These are phyloP conservation scores for Vitis riparia DNA, from an alignment of 164 flowering plant genomes.

Conservation along the genomic window DNA sequence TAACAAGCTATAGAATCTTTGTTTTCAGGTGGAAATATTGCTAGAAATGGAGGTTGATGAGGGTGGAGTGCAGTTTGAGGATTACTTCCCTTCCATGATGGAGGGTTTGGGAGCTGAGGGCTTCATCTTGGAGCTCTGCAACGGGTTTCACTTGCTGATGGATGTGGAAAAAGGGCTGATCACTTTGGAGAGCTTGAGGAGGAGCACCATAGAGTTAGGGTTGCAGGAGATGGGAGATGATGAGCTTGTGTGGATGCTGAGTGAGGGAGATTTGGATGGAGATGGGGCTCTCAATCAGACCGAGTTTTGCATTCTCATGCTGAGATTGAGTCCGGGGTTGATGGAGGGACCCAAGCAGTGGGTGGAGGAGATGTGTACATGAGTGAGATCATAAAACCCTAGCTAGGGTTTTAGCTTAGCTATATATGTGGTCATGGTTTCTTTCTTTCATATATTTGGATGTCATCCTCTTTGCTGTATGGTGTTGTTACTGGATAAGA, in stretches of 20 bases:
- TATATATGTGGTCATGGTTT: too few relatives aligned
- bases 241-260: slow-evolving; percentile 43
- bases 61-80: slow-evolving; percentile 22
- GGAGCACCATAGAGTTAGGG: slow-evolving; percentile 32
- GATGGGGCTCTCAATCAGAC: slow-evolving; percentile 52
- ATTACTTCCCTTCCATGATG: slow-evolving; percentile 41
- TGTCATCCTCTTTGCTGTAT: too few relatives aligned
- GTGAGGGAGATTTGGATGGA: slow-evolving; percentile 62
- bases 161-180: slow-evolving; percentile 42
- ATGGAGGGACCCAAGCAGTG: slow-evolving; percentile 25
- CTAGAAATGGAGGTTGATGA: too few relatives aligned
- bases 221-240: slow-evolving; percentile 35
- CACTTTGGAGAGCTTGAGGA: slow-evolving; percentile 52
- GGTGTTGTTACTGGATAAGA: too few relatives aligned
- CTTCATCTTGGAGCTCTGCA: slow-evolving; percentile 36
- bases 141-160: slow-evolving; percentile 43
- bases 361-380: slow-evolving; percentile 10
- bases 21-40: too few relatives aligned
- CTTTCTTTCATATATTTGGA: too few relatives aligned
- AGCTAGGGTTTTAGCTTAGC: too few relatives aligned
- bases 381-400: too few relatives aligned
- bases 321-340: slow-evolving; percentile 54
- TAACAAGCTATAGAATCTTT: too few relatives aligned
- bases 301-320: slow-evolving; percentile 67
- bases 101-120: slow-evolving; percentile 32